phyloP scores from a whole-genome alignment of 129 eudicot genomes.

The Arctium minus region DNA sequence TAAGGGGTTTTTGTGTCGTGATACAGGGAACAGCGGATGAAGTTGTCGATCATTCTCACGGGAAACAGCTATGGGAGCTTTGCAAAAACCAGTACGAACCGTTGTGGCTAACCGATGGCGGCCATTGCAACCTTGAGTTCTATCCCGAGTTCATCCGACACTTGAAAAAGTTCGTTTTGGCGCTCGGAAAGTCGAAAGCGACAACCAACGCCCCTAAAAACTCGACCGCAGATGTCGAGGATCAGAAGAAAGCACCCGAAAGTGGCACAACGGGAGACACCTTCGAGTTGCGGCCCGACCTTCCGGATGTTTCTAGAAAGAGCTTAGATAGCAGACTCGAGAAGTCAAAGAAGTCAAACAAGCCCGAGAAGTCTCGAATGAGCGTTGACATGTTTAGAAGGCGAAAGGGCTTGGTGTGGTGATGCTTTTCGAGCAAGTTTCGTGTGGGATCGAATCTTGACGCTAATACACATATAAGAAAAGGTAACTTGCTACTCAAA shows the following conservation, averaged over 20 bases:
- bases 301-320: constrained; percentile 79
- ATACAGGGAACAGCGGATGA: constrained; percentile 84
- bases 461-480: constrained; percentile 11
- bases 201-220: constrained; percentile 27
- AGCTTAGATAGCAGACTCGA: constrained; percentile 95
- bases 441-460: constrained; percentile 1
- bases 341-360: constrained; percentile 59
- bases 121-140: constrained; percentile 80
- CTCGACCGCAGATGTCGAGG: constrained; percentile 39
- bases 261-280: constrained; percentile 42
- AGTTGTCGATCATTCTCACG: constrained; percentile 73
- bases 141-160: constrained; percentile 61
- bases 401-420: constrained; percentile 72
- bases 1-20: background rate
- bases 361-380: constrained; percentile 88
- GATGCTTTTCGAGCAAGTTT: constrained; percentile 27
- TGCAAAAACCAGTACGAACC: constrained; percentile 72
- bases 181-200: constrained; percentile 48
- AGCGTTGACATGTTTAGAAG: constrained; percentile 79
- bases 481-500: constrained; percentile 30
- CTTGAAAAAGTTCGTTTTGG: constrained; percentile 38
- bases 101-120: constrained; percentile 71
- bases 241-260: constrained; percentile 46
- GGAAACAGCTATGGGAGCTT: constrained; percentile 72
- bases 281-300: constrained; percentile 49